These are phyloP conservation scores for Vanderwaltozyma yarrowii DNA, from an alignment of 805 yeast genomes.

Conservation along the genomic window DNA sequence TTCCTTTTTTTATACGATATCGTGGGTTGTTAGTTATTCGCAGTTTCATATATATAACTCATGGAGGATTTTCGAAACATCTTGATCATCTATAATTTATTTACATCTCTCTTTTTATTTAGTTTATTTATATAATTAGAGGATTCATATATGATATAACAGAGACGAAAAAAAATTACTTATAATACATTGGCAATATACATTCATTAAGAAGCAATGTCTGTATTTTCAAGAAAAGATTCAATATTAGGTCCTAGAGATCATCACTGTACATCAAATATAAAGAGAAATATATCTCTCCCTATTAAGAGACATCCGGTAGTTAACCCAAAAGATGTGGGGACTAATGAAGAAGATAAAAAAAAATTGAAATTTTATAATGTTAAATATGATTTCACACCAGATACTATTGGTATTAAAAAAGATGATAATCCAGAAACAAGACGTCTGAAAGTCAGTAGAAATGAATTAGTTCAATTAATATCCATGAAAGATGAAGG, in stretches of 20 bases:
- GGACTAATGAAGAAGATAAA: neutral
- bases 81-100: no score
- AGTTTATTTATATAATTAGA: no score
- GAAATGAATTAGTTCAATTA: constrained; percentile 8
- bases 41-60: no score
- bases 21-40: no score
- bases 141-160: no score
- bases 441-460: neutral
- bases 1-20: no score
- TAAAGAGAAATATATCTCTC: constrained; percentile 2
- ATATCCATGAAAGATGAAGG: constrained; percentile 5
- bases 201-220: neutral
- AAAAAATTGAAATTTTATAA: constrained; percentile 1
- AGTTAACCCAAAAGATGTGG: neutral
- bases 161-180: no score
- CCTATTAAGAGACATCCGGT: neutral
- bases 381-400: neutral
- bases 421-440: neutral
- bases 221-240: constrained; percentile 1
- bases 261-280: no score
- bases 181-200: no score
- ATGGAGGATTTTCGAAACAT: no score
- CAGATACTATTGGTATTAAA: neutral
- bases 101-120: no score
- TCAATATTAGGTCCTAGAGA: neutral